Evolutionary conservation across 2,329 filamentous ascomycete species (phyloP), one percentile per base, ranked within the genome.

Genomic region (Fonsecaea pugnacius): DNA sequence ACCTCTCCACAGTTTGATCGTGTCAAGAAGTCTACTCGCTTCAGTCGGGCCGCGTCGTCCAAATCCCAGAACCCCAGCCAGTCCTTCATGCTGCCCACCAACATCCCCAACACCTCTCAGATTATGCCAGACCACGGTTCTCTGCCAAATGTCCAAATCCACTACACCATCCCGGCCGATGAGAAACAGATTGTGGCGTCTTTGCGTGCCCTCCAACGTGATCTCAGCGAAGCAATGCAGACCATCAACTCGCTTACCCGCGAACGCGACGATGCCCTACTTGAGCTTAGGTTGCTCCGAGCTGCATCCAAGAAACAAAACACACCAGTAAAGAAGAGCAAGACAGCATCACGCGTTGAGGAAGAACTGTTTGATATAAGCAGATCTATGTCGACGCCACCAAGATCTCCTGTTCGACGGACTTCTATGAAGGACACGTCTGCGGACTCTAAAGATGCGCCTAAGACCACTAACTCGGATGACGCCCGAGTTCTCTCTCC

Each of bases 131-230:
- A 70, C 54, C 66, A 70, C 14, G 70, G 70, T 43, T 62, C 63
- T 16, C 58, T 71, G 24, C 70, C 68, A 8, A 66, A 68, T 52
- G 60, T 71, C 30, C 69, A 70, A 32, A 60, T 70, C 10, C 69
- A 69, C 54, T 70, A 71, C 66, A 61, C 60, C 21, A 54, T 71
- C 24, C 70, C 70, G 10, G 69, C 69, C 43, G 70, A 71, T 35
- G 70, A 71, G 64, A 71, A 71, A 62, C 69, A 71, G 58, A 71
- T 71, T n/a, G 66, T 71, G 18, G 70, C 69, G n/a, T 71, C 70
- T 36, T 61, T 71, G 10, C 63, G 70, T n/a, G 67, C 63, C 10
- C 67, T 71, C 2, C 70, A 71, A 60, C 65, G 69, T 52, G 68
- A 71, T 54, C 66, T 71, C 52, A 66, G 66, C 33, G 67, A 69